These are phyloP conservation scores for Angomonas desouzai DNA, from an alignment of 208 protist genomes.

Conservation along the genomic window DNA sequence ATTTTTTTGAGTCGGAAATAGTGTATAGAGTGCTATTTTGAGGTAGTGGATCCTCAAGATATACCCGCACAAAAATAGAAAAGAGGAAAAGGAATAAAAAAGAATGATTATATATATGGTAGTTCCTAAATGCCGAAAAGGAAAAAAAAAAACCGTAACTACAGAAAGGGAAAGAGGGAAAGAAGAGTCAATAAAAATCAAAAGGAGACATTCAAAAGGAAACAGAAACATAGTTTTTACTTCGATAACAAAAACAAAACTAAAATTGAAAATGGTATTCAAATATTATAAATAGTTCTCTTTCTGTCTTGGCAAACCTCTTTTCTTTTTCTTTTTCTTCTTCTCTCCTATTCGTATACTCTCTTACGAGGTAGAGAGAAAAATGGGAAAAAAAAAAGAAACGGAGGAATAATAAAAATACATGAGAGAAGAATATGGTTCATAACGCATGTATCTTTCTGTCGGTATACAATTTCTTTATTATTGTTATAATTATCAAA, in stretches of 20 bases:
- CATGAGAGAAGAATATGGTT: neutral
- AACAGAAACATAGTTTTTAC: constrained; percentile 7
- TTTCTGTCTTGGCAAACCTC: neutral
- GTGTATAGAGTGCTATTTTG: constrained; percentile 3
- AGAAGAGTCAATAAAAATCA: constrained; percentile 8
- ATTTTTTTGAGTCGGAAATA: no score
- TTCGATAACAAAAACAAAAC: constrained; percentile 14
- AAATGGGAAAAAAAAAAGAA: neutral
- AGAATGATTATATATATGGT: neutral
- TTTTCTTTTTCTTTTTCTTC: constrained; percentile 6
- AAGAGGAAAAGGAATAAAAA: constrained; percentile 12
- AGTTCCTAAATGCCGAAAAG: no score
- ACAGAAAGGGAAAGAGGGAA: neutral
- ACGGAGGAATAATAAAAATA: constrained; percentile 1
- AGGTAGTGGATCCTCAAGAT: no score
- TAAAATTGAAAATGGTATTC: constrained; percentile 5
- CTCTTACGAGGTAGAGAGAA: neutral
- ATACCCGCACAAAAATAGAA: constrained; percentile 13
- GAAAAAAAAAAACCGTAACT: neutral
- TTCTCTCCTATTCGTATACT: neutral
- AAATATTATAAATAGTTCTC: neutral
- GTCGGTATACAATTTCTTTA: constrained; percentile 8
- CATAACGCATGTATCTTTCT: no score
- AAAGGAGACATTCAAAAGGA: constrained; percentile 15
- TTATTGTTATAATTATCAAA: constrained; percentile 14